Evolutionary conservation across 306 rosid species (phyloP), one percentile per base, ranked within the genome.

Genomic region (Vigna nakashimae): DNA sequence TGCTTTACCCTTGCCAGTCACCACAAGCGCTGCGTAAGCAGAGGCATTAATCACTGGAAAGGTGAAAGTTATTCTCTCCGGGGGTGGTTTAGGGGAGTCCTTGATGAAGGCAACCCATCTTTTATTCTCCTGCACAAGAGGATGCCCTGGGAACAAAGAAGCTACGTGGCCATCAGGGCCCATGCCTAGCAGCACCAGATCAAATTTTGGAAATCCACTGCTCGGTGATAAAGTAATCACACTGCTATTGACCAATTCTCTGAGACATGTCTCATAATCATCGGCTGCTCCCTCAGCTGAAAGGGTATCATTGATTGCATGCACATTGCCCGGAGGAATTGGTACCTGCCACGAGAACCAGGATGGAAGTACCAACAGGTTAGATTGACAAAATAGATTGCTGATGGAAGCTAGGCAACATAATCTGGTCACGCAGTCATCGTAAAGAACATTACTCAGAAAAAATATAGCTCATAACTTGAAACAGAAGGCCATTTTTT

Each of bases 111-210:
- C 69, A 45, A 95, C 98, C 99, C 99, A 95, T 79, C 79, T 92
- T 73, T 90, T 70, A 67, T 87, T 86, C 85, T 95, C 99, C 12
- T 82, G 66, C 73, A 85, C 69, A 63, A 92, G 99, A 73, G 90
- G 90, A 85, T 95, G 98, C 26, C 96, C 96, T 0, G 99, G 99
- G 87, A 95, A 95, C 56, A 95, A 83, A 71, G 99, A 95, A 79
- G 99, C 99, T 49, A 92, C 87, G 20, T 95, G 99, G 36, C 99
- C 98, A 75, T 95, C 99, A 53, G 99, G 99, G 46, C 99, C 99
- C 99, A 95, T 95, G 16, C 99, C 99, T 22, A 95, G 84, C 67
- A 95, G 97, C 90, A 86, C 86, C 81, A 95, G 91, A 80, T 95
- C 99, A 49, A 92, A 91, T 84, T 95, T 95, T 36, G 99, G 99